Evolutionary conservation across 495 filamentous ascomycete species (phyloP).

Genomic region (Trichoderma orchidacearum): DNA sequence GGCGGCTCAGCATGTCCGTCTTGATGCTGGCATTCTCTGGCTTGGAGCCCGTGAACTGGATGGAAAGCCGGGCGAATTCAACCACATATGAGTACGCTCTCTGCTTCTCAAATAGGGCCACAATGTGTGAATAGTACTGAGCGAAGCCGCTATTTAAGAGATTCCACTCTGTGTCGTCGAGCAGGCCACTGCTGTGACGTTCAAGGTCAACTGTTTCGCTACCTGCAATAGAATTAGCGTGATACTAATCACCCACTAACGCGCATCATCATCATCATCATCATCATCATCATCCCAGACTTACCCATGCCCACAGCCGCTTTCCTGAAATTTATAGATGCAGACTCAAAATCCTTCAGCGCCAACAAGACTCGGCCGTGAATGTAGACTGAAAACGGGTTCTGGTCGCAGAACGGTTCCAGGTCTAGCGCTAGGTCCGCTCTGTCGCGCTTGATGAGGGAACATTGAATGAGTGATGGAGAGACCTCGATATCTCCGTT

Average conservation of each 20-base stretch:
- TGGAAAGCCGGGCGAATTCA: slow-evolving; percentile 68
- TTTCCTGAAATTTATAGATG: slow-evolving; percentile 66
- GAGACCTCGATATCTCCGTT: slow-evolving; percentile 36
- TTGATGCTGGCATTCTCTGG: slow-evolving; percentile 27
- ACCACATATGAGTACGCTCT: slow-evolving; percentile 65
- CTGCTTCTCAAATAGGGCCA: slow-evolving; percentile 63
- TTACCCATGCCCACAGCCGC: slow-evolving; percentile 72
- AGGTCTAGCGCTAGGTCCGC: slow-evolving; percentile 67
- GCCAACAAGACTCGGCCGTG: slow-evolving; percentile 69
- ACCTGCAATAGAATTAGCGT: not conserved
- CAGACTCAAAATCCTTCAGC: slow-evolving; percentile 54
- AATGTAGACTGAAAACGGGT: slow-evolving; percentile 70
- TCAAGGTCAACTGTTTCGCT: slow-evolving; percentile 5
- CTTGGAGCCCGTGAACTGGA: slow-evolving; percentile 41
- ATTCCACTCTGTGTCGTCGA: slow-evolving; percentile 57
- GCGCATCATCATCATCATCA: not conserved
- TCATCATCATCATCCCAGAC: slow-evolving; percentile 13
- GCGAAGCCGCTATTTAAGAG: slow-evolving; percentile 64
- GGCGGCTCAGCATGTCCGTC: slow-evolving; percentile 62
- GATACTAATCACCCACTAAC: no score
- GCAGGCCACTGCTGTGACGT: slow-evolving; percentile 41
- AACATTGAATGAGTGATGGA: slow-evolving; percentile 48
- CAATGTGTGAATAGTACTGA: slow-evolving; percentile 77
- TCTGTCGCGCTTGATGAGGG: slow-evolving; percentile 53
- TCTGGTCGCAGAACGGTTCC: slow-evolving; percentile 47